phyloP scores from a whole-genome alignment of 2,329 filamentous ascomycete species.

The Amphichorda felina region DNA sequence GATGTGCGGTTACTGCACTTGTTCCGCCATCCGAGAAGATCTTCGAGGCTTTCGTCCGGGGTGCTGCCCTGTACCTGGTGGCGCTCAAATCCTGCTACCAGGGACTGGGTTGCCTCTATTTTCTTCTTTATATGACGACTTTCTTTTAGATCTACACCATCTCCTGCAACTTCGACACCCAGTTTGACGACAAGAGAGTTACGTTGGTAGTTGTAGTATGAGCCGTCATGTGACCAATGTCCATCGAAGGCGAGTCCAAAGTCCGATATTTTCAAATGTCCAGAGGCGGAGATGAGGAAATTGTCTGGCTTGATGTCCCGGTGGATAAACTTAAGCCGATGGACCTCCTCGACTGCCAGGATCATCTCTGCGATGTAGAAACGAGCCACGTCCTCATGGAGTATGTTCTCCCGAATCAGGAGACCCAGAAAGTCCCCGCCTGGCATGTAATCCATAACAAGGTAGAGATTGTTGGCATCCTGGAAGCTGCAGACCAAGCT shows the following conservation, averaged over 20 bases:
- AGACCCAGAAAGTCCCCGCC: constrained; percentile 88
- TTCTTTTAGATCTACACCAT: constrained; percentile 55
- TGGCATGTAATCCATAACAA: constrained; percentile 98
- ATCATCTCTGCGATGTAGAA: constrained; percentile 97
- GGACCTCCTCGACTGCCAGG: constrained; percentile 83
- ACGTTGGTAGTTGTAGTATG: constrained; percentile 75
- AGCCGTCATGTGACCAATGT: constrained; percentile 84
- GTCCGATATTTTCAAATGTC: constrained; percentile 91
- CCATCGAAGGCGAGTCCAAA: constrained; percentile 94
- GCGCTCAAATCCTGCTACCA: constrained; percentile 17
- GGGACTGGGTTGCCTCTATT: constrained; percentile 16
- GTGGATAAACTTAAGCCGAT: constrained; percentile 82
- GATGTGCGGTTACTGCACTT: constrained; percentile 55
- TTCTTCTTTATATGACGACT: constrained; percentile 21
- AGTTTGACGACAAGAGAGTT: constrained; percentile 69
- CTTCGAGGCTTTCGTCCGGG: constrained; percentile 15
- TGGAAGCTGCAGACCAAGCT: constrained; percentile 83
- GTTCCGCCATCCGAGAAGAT: constrained; percentile 59
- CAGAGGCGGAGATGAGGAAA: constrained; percentile 78
- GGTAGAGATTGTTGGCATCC: constrained; percentile 71
- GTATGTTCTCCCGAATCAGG: constrained; percentile 71
- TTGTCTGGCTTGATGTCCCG: constrained; percentile 97
- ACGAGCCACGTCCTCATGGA: constrained; percentile 66
- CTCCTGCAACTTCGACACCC: constrained; percentile 61
- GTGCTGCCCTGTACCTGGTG: constrained; percentile 17